Percentiles rank a stretch among this genome's conserved stretches.
Conservation (phyloP, 2,329 filamentous ascomycete species). For the Arthrobotrys entomopaga region DNA sequence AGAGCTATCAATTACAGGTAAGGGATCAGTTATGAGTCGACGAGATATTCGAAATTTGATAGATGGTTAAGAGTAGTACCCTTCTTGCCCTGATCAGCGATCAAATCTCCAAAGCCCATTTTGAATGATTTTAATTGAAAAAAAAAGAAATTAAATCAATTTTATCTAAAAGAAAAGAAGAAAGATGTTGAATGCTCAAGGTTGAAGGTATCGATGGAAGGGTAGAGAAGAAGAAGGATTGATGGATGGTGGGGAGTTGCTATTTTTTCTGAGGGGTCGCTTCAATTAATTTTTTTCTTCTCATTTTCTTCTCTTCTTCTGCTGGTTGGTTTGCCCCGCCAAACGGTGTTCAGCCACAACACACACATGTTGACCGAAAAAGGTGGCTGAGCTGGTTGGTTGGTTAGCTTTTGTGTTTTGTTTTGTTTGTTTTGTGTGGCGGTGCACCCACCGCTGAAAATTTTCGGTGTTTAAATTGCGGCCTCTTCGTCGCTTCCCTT, state of each 20-base stretch:
- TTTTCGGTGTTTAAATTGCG: constrained; percentile 48
- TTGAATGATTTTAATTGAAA: constrained; percentile 58
- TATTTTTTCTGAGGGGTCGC: constrained; percentile 16
- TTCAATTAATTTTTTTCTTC: constrained; percentile 36
- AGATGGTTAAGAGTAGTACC: constrained; percentile 62
- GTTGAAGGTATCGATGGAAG: constrained; percentile 7
- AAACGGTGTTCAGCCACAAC: constrained; percentile 22
- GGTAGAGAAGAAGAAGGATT: background rate
- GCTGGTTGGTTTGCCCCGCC: constrained; percentile 35
- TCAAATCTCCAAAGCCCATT: constrained; percentile 77
- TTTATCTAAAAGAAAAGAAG: background rate
- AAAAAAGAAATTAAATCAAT: constrained; percentile 15
- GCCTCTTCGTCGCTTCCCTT: constrained; percentile 16
- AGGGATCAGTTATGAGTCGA: constrained; percentile 11
- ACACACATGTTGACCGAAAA: background rate
- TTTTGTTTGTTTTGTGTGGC: constrained; percentile 28
- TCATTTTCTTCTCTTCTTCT: constrained; percentile 5
- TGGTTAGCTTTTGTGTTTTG: background rate
- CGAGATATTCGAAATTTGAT: constrained; percentile 8
- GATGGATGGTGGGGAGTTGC: constrained; percentile 25
- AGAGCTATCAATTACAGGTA: constrained; percentile 62
- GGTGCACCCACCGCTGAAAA: constrained; percentile 13
- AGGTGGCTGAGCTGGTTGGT: constrained; percentile 38
- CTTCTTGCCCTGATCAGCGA: constrained; percentile 73
- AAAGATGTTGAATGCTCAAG: background rate